Conservation (phyloP, 768 basidiomycete species). For the Termitomyces sp. region DNA sequence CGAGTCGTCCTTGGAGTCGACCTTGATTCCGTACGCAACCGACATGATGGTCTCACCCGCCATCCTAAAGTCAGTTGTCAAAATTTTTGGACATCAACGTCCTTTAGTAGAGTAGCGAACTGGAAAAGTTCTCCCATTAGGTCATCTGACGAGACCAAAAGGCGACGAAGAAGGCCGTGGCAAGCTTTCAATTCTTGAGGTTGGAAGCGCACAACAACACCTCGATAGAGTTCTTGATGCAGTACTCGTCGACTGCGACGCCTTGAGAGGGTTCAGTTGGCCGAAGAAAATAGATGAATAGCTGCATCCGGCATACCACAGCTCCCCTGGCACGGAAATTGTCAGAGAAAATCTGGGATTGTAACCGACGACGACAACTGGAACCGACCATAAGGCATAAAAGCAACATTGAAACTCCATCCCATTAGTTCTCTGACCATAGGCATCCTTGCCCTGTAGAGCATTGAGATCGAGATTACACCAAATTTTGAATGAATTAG, state of each 20-base stretch:
- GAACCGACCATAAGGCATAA: slow-evolving; percentile 14
- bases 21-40: slow-evolving; percentile 31
- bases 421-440: slow-evolving; percentile 23
- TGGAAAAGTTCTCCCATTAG: slow-evolving; percentile 12
- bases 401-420: slow-evolving; percentile 14
- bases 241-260: slow-evolving; percentile 20
- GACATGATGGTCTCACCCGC: slow-evolving; percentile 26
- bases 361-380: neutral
- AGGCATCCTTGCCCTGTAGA: slow-evolving; percentile 3
- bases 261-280: slow-evolving; percentile 10
- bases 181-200: slow-evolving; percentile 19
- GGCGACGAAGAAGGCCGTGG: slow-evolving; percentile 18
- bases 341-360: neutral
- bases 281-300: no score
- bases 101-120: neutral
- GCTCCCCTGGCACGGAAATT: neutral
- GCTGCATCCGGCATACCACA: slow-evolving; percentile 1
- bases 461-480: no score
- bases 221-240: slow-evolving; percentile 20
- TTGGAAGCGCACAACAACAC: slow-evolving; percentile 13
- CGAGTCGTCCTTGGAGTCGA: slow-evolving; percentile 28
- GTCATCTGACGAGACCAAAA: slow-evolving; percentile 17
- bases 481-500: no score
- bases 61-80: slow-evolving; percentile 3
- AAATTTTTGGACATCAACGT: no score